A percentile compares a stretch with the other conserved stretches of the same genome.
Evolutionary conservation across 192 early-diverging fungal species (phyloP).

Genomic region (Geranomyces variabilis): DNA sequence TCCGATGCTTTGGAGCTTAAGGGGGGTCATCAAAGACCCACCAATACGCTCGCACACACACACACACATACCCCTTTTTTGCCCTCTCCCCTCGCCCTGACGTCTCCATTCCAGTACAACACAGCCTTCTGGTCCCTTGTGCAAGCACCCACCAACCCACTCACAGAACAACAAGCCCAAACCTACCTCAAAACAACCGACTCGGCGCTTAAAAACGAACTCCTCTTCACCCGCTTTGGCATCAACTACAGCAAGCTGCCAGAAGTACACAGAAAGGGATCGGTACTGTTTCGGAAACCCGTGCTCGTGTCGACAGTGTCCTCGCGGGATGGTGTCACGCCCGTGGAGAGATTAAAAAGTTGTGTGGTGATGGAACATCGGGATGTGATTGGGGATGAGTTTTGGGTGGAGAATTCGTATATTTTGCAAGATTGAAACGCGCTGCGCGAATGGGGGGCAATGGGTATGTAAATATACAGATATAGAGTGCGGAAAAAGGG

Average conservation of each 20-base stretch:
- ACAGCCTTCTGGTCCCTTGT: slow-evolving; percentile 94
- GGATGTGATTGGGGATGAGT: slow-evolving; percentile 53
- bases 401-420: slow-evolving; percentile 47
- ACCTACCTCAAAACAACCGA: slow-evolving; percentile 80
- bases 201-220: slow-evolving; percentile 88
- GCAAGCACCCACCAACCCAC: slow-evolving; percentile 58
- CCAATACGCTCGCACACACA: too few relatives aligned
- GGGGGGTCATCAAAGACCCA: too few relatives aligned
- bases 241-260: slow-evolving; percentile 89
- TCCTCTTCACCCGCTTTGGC: slow-evolving; percentile 79
- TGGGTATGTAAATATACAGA: too few relatives aligned
- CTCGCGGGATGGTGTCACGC: slow-evolving; percentile 21
- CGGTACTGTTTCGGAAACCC: slow-evolving; percentile 68
- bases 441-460: too few relatives aligned
- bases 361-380: slow-evolving; percentile 37
- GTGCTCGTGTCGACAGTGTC: slow-evolving; percentile 22
- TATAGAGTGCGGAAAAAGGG: too few relatives aligned
- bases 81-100: not conserved
- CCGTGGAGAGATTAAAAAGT: slow-evolving; percentile 34
- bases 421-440: slow-evolving; percentile 21
- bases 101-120: slow-evolving; percentile 70
- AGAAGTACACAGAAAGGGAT: slow-evolving; percentile 88
- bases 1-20: too few relatives aligned
- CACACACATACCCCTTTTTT: not conserved
- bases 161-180: slow-evolving; percentile 75